A percentile compares a stretch with the other conserved stretches of the same genome.
Evolutionary conservation across 2,329 filamentous ascomycete genomes (phyloP).

Genomic region (Colletotrichum sp.): DNA sequence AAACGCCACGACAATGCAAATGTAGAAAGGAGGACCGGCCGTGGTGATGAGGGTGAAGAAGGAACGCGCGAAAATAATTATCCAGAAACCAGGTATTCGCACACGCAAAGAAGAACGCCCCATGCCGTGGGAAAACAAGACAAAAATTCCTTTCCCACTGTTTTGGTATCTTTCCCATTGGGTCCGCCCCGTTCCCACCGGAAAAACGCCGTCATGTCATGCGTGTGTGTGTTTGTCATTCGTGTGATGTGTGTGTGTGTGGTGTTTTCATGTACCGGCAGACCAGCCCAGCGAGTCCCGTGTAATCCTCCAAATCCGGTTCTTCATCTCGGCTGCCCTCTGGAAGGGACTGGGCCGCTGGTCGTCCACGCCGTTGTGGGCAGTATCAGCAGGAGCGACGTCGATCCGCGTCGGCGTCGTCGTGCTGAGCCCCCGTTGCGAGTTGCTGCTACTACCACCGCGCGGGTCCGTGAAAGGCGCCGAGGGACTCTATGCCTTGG

Average conservation of each 20-base stretch:
- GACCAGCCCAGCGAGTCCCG: slow-evolving; percentile 18
- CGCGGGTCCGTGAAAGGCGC: not conserved
- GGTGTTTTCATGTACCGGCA: not conserved
- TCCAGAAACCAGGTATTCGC: not conserved
- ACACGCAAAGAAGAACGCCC: not conserved
- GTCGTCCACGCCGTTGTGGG: not conserved
- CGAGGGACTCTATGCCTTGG: slow-evolving; percentile 17
- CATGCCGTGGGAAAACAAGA: not conserved
- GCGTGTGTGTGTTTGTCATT: not conserved
- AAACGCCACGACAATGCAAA: slow-evolving; percentile 14
- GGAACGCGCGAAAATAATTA: not conserved
- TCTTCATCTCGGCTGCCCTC: not conserved
- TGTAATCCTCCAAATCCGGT: slow-evolving; percentile 8
- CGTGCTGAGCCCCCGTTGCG: not conserved
- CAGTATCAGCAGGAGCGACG: not conserved
- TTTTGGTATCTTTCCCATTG: not conserved
- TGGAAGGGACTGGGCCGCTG: not conserved
- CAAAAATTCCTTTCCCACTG: not conserved
- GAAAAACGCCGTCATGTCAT: slow-evolving; percentile 10
- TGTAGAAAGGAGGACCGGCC: not conserved
- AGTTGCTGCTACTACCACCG: too few species aligned
- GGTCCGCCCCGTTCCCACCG: not conserved
- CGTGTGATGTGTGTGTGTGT: not conserved
- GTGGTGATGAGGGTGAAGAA: not conserved
- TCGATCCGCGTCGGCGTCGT: not conserved